phyloP scores from a whole-genome alignment of 2,329 filamentous ascomycete species.

The Coniosporium tulheliwenetii region DNA sequence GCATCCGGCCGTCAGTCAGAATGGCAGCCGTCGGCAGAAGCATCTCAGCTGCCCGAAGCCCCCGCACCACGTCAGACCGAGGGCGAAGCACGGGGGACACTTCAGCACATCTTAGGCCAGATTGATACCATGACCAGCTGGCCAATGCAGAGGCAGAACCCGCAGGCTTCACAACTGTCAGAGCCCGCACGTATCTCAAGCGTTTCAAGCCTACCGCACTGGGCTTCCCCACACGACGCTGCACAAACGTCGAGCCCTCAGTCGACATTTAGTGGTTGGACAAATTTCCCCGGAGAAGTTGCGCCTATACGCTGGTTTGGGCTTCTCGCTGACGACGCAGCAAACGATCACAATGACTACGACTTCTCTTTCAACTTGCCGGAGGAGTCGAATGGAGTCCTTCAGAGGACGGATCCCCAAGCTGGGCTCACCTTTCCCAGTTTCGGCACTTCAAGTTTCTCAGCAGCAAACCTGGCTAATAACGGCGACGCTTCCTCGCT shows the following conservation, averaged over 20 bases:
- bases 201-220: not conserved
- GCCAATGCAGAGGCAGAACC: not conserved
- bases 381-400: not conserved
- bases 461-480: too few relatives aligned
- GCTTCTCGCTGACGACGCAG: conserved; percentile 28
- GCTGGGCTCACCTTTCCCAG: too few relatives aligned
- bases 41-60: not conserved
- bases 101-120: not conserved
- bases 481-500: too few relatives aligned
- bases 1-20: too few relatives aligned
- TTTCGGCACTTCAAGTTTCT: too few relatives aligned
- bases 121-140: not conserved
- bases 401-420: too few relatives aligned
- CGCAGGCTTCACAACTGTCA: conserved; percentile 8
- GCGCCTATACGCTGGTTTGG: conserved; percentile 35
- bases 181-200: conserved; percentile 1
- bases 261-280: conserved; percentile 8
- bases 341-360: conserved; percentile 18
- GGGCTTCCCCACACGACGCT: not conserved
- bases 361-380: conserved; percentile 1
- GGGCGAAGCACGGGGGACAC: not conserved
- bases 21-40: too few relatives aligned
- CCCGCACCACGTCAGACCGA: not conserved
- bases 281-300: conserved; percentile 22
- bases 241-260: conserved; percentile 4